Evolutionary conservation across 768 basidiomycete species (phyloP).

Genomic region (Dendrothele bispora): DNA sequence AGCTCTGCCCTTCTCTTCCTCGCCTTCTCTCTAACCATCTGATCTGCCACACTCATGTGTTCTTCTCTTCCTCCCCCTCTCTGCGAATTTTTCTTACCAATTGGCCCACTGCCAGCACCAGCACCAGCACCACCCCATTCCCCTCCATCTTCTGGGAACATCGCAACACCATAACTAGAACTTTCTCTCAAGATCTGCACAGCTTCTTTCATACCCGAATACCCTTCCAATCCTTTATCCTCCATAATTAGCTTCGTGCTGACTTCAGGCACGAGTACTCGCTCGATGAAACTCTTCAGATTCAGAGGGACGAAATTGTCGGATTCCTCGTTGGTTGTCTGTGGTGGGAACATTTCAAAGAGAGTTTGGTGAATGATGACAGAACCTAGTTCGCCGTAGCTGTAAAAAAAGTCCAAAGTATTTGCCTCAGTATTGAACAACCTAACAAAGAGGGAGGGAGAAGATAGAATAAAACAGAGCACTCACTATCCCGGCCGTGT

Average conservation of each 20-base stretch:
- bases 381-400: slow-evolving; percentile 86
- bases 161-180: slow-evolving; percentile 78
- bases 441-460: no score
- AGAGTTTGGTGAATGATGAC: slow-evolving; percentile 79
- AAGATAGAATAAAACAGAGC: background rate
- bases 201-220: slow-evolving; percentile 42
- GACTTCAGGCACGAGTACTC: slow-evolving; percentile 88
- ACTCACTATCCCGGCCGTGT: slow-evolving; percentile 90
- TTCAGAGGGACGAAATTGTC: slow-evolving; percentile 63
- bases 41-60: slow-evolving; percentile 44
- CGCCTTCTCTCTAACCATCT: slow-evolving; percentile 54
- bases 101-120: slow-evolving; percentile 14
- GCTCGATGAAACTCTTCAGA: slow-evolving; percentile 74
- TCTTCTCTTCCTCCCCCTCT: slow-evolving; percentile 7
- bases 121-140: slow-evolving; percentile 29
- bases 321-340: slow-evolving; percentile 52
- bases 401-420: slow-evolving; percentile 29
- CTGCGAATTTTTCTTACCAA: no score
- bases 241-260: slow-evolving; percentile 80
- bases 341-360: slow-evolving; percentile 70
- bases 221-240: slow-evolving; percentile 54
- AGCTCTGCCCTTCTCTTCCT: slow-evolving; percentile 52
- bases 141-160: slow-evolving; percentile 71
- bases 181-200: slow-evolving; percentile 70
- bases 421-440: no score